Conservation (phyloP, 306 rosid species). For the Spatholobus suberectus region DNA sequence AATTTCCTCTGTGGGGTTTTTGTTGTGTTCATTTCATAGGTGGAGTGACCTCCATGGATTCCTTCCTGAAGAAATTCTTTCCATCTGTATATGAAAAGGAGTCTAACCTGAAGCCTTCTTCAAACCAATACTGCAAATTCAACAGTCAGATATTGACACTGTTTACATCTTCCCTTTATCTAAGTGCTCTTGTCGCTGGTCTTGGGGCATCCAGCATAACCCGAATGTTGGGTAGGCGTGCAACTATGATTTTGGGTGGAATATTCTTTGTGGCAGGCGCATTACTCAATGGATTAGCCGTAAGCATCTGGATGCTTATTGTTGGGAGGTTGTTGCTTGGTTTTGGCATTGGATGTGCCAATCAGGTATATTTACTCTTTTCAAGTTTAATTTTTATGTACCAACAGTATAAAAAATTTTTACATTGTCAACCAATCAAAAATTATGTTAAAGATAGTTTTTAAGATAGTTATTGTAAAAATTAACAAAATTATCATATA, state of each 20-base stretch:
- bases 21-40: slow-evolving; percentile 46
- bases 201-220: slow-evolving; percentile 56
- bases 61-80: slow-evolving; percentile 60
- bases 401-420: background rate
- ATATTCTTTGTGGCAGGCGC: slow-evolving; percentile 65
- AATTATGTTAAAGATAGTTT: background rate
- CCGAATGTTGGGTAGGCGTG: slow-evolving; percentile 58
- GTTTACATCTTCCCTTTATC: slow-evolving; percentile 80
- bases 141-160: slow-evolving; percentile 65
- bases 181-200: slow-evolving; percentile 74
- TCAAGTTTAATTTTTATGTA: background rate
- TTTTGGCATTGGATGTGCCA: slow-evolving; percentile 86
- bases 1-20: background rate
- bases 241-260: slow-evolving; percentile 68
- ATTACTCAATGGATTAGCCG: slow-evolving; percentile 63
- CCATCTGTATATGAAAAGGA: slow-evolving; percentile 63
- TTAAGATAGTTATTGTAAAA: too few species aligned
- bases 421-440: background rate
- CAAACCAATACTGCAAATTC: slow-evolving; percentile 74
- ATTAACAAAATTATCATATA: too few species aligned
- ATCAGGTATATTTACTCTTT: slow-evolving; percentile 55
- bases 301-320: slow-evolving; percentile 64
- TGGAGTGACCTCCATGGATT: slow-evolving; percentile 88
- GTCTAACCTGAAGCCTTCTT: slow-evolving; percentile 38
- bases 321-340: slow-evolving; percentile 76